Percentiles rank a stretch among this genome's conserved stretches.
phyloP scores from a whole-genome alignment of 192 early-diverging fungal genomes.

The Backusella westeae region DNA sequence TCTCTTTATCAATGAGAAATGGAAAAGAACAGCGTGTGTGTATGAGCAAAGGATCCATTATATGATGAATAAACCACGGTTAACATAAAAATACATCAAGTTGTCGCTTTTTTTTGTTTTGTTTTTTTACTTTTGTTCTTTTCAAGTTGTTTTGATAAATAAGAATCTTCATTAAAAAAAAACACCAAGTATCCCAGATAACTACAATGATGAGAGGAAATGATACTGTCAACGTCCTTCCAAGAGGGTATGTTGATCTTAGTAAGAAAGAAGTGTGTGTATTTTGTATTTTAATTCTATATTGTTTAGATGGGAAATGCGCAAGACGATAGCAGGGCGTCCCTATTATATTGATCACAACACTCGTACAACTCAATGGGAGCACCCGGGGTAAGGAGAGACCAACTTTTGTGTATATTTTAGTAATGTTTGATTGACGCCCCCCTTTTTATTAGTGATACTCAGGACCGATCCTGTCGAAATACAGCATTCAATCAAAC shows the following conservation, averaged over 20 bases:
- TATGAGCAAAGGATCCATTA: too few relatives aligned
- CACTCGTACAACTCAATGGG: neutral
- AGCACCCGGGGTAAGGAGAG: neutral
- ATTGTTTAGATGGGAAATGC: neutral
- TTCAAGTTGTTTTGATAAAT: too few relatives aligned
- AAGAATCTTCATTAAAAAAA: too few relatives aligned
- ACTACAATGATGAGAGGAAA: neutral
- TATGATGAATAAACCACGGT: too few relatives aligned
- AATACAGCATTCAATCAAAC: neutral
- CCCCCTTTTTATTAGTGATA: too few relatives aligned
- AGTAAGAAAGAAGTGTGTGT: neutral
- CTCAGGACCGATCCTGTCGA: neutral
- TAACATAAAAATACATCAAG: too few relatives aligned
- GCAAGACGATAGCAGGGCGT: neutral
- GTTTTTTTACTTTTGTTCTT: too few relatives aligned
- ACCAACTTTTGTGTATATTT: neutral
- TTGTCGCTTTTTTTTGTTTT: neutral
- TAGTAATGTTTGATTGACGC: neutral
- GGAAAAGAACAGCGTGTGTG: too few relatives aligned
- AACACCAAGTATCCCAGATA: too few relatives aligned
- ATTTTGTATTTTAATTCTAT: neutral
- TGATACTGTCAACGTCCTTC: neutral
- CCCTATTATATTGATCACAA: neutral
- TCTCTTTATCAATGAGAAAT: too few relatives aligned
- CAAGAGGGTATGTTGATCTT: neutral